Conservation (phyloP, 192 early-diverging fungal genomes). For the Dissophora ornata region DNA sequence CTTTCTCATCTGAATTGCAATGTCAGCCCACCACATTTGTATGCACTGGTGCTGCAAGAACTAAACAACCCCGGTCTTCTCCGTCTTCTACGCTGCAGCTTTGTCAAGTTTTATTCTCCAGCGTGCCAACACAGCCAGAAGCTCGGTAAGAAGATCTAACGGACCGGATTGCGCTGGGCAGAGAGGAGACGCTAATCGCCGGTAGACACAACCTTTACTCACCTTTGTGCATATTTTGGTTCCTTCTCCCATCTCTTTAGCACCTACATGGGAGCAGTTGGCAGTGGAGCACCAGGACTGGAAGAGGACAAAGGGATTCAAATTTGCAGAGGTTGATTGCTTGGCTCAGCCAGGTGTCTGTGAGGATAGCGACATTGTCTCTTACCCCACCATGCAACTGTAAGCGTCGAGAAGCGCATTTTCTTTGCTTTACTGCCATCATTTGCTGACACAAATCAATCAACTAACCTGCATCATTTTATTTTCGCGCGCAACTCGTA, state of each 20-base stretch:
- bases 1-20: neutral
- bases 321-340: conserved; percentile 79
- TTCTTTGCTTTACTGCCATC: neutral
- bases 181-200: too few relatives aligned
- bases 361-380: conserved; percentile 38
- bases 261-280: conserved; percentile 58
- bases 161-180: too few relatives aligned
- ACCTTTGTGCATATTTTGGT: neutral
- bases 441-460: too few relatives aligned
- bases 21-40: too few relatives aligned
- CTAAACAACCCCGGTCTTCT: too few relatives aligned
- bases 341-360: conserved; percentile 46
- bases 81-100: conserved; percentile 34
- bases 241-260: conserved; percentile 24
- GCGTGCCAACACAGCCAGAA: conserved; percentile 89
- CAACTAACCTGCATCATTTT: too few relatives aligned
- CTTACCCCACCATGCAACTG: conserved; percentile 45
- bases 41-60: too few relatives aligned
- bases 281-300: conserved; percentile 57
- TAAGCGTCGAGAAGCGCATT: conserved; percentile 1
- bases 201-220: too few relatives aligned
- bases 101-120: conserved; percentile 90
- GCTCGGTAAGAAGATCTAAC: conserved; percentile 73
- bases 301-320: conserved; percentile 58
- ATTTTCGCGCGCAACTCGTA: too few relatives aligned